Evolutionary conservation across 1,139 yeast species (phyloP), one percentile per base, ranked within the genome.

Genomic region (Yamadazyma oceani): DNA sequence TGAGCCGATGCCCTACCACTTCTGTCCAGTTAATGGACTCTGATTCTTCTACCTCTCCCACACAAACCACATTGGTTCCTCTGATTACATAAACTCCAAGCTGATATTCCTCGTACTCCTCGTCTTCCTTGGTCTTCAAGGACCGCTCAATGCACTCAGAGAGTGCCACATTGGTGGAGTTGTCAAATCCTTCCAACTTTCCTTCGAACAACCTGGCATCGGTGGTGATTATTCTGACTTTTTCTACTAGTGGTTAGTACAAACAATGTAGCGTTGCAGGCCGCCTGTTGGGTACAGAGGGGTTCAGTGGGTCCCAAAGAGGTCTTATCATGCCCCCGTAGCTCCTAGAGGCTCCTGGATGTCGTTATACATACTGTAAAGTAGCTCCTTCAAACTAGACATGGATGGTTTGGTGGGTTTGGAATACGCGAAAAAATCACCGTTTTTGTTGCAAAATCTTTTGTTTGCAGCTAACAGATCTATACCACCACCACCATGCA

Each of bases 121-220:
- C 69, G 0, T 75, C 73, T 4, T 67, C 75, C 11, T 9, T 11
- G 17, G 71, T 76, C 30, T 64, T 64, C 26, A 77, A 60, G 28
- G 75, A 55, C 29, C 76, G 54, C 54, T 85, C 92, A 25, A 72
- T 59, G n/a, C 92, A 73, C 24, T 73, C 62, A 7, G 81, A 62
- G 30, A 90, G 66, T 29, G 88, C 71, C 15, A 90, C 54, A 54
- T 90, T 90, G 19, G 95, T 84, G 35, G 84, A 70, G 51, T 84
- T 82, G 58, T 90, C 97, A 53, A 73, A 89, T 15, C 96, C 95
- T 55, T 82, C 82, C 28, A 90, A 73, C 19, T 62, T 69, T 1
- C 96, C 97, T 56, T 78, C 73, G 40, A 82, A 78, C 43, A 79
- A 65, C 39, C 89, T 67, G 14, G 95, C 97, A 54, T 87, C 96